Conservation (phyloP, 129 eudicot genomes). For the Smallanthus sonchifolius region DNA sequence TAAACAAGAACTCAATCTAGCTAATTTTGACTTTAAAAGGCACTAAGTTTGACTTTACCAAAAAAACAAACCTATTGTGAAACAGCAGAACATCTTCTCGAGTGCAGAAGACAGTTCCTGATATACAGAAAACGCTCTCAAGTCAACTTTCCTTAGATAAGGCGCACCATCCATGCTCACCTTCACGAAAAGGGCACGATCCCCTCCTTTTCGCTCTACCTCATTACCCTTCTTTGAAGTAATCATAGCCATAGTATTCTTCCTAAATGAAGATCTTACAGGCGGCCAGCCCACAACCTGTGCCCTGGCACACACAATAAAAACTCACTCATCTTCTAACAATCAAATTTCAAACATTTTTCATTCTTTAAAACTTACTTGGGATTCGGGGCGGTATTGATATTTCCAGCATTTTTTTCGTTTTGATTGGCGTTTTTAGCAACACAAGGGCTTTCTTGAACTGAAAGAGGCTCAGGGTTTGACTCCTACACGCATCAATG, state of each 20-base stretch:
- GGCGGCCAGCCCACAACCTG: constrained; percentile 68
- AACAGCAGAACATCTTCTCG: constrained; percentile 61
- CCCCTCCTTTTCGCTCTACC: constrained; percentile 41
- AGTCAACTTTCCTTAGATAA: constrained; percentile 57
- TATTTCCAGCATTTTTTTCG: too few relatives aligned
- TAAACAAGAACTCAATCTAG: not conserved
- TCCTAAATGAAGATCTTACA: constrained; percentile 45
- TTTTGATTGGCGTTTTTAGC: too few relatives aligned
- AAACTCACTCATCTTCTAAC: too few relatives aligned
- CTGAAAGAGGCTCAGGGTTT: too few relatives aligned
- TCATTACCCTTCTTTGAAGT: constrained; percentile 43
- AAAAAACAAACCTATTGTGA: constrained; percentile 38
- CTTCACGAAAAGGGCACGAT: too few relatives aligned
- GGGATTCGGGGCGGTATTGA: too few relatives aligned
- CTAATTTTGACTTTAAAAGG: not conserved
- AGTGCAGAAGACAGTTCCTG: constrained; percentile 58
- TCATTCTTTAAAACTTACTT: too few relatives aligned
- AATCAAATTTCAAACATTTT: too few relatives aligned
- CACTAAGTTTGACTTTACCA: not conserved
- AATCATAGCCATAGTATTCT: constrained; percentile 30
- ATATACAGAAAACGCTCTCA: constrained; percentile 38
- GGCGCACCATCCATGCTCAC: too few relatives aligned
- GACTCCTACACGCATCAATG: too few relatives aligned
- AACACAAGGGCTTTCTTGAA: too few relatives aligned
- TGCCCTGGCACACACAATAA: too few relatives aligned